Conservation (phyloP, 2,329 filamentous ascomycete genomes). For the Sporothrix brasiliensis region DNA sequence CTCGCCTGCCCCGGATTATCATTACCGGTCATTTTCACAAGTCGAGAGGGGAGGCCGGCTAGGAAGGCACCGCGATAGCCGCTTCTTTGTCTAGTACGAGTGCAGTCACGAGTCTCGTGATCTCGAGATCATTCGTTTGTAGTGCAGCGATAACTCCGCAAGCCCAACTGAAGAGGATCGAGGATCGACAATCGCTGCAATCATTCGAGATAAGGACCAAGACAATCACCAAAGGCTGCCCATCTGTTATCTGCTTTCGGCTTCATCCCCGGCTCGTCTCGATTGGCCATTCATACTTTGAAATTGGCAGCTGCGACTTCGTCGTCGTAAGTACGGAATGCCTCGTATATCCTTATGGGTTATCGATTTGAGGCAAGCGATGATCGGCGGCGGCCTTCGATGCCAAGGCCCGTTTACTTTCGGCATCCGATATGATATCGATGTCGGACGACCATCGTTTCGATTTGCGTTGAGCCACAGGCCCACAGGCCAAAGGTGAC, state of each 20-base stretch:
- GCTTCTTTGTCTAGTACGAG: neutral
- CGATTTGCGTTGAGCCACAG: neutral
- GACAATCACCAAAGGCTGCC: neutral
- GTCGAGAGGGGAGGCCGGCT: neutral
- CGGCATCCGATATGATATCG: constrained; percentile 24
- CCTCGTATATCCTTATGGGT: no score
- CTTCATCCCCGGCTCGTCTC: constrained; percentile 18
- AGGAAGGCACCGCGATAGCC: neutral
- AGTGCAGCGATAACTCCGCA: neutral
- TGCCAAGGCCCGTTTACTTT: neutral
- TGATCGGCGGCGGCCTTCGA: neutral
- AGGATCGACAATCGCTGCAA: neutral
- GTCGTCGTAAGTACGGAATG: neutral
- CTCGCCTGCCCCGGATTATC: constrained; percentile 10
- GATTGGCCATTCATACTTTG: neutral
- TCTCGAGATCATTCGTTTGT: neutral
- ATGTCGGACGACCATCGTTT: neutral
- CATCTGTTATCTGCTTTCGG: neutral
- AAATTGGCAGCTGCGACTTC: neutral
- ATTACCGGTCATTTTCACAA: constrained; percentile 3
- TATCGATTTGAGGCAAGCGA: neutral
- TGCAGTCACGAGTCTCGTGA: constrained; percentile 4
- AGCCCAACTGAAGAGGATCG: neutral
- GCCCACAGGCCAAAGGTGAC: neutral
- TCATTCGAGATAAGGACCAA: constrained; percentile 14